Conservation (phyloP, 1,284 basidiomycete species). For the Apiotrichum veenhuisii region DNA sequence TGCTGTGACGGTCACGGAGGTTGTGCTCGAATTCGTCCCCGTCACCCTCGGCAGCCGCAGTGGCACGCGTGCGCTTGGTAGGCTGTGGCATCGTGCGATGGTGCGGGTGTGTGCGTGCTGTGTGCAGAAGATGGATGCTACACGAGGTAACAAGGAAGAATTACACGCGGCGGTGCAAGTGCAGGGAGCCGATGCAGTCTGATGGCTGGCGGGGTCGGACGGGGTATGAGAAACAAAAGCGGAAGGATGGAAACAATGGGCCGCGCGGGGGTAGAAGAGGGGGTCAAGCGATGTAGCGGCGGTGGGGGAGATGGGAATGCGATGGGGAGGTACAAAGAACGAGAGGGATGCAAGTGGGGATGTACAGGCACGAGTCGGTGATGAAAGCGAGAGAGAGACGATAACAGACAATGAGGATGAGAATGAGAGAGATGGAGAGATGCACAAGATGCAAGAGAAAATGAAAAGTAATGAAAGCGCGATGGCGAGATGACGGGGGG, state of each 20-base stretch:
- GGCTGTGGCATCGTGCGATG: not conserved
- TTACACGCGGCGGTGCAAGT: not conserved
- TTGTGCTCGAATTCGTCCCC: too few relatives aligned
- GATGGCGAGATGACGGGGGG: not conserved
- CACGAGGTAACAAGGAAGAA: too few relatives aligned
- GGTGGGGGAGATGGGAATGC: constrained; percentile 1
- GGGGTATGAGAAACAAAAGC: too few relatives aligned
- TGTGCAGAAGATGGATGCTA: too few relatives aligned
- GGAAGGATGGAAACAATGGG: too few relatives aligned
- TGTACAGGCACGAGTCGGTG: not conserved
- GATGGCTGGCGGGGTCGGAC: constrained; percentile 9
- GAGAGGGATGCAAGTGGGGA: not conserved
- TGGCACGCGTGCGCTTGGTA: constrained; percentile 22
- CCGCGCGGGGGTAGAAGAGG: too few relatives aligned
- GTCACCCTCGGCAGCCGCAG: constrained; percentile 10
- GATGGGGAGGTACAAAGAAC: not conserved
- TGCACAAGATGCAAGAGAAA: not conserved
- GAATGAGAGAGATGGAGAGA: not conserved
- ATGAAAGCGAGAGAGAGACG: not conserved
- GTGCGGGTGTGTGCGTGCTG: too few relatives aligned
- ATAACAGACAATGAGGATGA: constrained; percentile 3
- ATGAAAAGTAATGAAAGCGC: not conserved
- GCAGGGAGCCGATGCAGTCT: not conserved
- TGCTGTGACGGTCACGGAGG: too few relatives aligned
- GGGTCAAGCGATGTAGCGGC: not conserved